Base-by-base conservation (phyloP, 305 asterid genomes). In the Nicotiana rustica region DNA sequence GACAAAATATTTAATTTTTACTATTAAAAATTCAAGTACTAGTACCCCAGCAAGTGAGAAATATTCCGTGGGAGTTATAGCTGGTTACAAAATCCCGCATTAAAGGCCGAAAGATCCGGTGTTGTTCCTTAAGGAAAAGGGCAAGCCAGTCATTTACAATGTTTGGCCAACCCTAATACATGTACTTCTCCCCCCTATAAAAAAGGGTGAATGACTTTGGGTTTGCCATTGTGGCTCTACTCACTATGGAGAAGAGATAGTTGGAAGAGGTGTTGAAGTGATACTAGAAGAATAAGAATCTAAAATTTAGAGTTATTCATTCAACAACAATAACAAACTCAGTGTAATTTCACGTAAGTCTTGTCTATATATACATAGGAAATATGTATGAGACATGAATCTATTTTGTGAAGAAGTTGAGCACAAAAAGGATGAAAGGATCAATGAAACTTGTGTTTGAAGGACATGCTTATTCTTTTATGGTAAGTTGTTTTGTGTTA, bases 121-220 rank as follows among this genome's bases (percentile, higher is more conserved):
- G 62, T 47, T 73, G 79, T 73, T 47, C 79, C 61, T 73, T 15
- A 73, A 73, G 64, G 17, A 73, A 47, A 49, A 49, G 62, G 79
- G 2, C 64, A 73, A 49, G 12, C 64, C 4, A 49, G 79, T 73
- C 79, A 73, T 19, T 49, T 25, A 73, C 36, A 6, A 15, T 47
- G 44, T 49, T 41, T 19, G 25, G 17, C 52, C 64, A 73, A 73
- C 79, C 79, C 79, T 49, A 44, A 12, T 71, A 71, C 78, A 14
- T 38, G 9, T 38, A 38, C 44, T 25, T 25, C 14, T 73, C 1
- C 1, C 4, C n/a, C 21, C 21, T 21, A 47, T 49, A 25, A 49
- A 3, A 9, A 8, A 3, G 61, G 25, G 2, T 10, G 56, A 9
- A 8, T 73, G 21, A 13, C 64, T 73, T 36, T 49, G 14, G 25